Conservation (phyloP, 1,284 basidiomycete genomes). For the Omphalotus olearius region DNA sequence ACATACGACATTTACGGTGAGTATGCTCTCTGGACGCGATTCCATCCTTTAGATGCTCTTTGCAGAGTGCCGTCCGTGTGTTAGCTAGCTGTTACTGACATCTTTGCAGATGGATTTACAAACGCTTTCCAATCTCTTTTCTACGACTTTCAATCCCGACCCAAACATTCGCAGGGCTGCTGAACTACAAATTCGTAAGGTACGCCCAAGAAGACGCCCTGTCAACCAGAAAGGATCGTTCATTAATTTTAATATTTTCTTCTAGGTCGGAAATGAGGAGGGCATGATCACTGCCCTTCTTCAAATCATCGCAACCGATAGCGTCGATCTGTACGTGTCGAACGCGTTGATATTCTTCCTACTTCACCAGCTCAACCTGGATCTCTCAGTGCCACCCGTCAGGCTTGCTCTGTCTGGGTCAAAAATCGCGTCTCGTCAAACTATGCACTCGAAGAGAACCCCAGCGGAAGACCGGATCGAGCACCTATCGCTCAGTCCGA, state of each 20-base stretch:
- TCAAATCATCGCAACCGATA: conserved; percentile 76
- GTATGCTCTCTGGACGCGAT: too few relatives aligned
- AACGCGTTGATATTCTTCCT: conserved; percentile 30
- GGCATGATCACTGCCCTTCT: conserved; percentile 76
- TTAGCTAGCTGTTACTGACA: neutral
- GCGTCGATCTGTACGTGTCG: conserved; percentile 67
- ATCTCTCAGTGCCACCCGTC: conserved; percentile 60
- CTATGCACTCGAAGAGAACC: conserved; percentile 45
- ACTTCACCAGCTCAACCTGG: conserved; percentile 9
- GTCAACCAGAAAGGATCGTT: neutral
- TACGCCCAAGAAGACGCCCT: conserved; percentile 22
- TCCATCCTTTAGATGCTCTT: too few relatives aligned
- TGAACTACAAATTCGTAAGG: conserved; percentile 83
- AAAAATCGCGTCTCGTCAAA: conserved; percentile 77
- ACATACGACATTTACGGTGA: too few relatives aligned
- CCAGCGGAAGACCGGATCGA: conserved; percentile 48
- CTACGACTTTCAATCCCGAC: conserved; percentile 76
- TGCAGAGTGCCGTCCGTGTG: too few relatives aligned
- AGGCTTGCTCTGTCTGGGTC: conserved; percentile 78
- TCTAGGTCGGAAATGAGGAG: conserved; percentile 69
- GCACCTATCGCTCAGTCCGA: conserved; percentile 60
- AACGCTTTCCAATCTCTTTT: conserved; percentile 71
- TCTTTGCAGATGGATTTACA: conserved; percentile 66
- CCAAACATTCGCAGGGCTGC: conserved; percentile 80
- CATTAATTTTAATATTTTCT: neutral